Percentiles rank a stretch among this genome's conserved stretches.
Conservation (phyloP, 2,329 filamentous ascomycete genomes). For the Colletotrichum gloeosporioides region DNA sequence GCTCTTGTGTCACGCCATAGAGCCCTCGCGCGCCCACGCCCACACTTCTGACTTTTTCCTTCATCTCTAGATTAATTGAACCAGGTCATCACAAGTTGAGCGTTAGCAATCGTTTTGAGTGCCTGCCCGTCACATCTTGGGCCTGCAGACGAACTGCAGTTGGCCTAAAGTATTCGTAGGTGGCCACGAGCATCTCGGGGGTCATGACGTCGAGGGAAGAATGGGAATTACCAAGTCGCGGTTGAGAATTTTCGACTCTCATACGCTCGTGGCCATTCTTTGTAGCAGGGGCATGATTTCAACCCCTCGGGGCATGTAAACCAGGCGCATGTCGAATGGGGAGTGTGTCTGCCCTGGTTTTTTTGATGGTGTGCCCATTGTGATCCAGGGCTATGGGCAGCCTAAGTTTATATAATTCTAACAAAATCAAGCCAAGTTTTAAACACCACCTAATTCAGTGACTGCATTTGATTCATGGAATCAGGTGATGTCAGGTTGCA, state of each 20-base stretch:
- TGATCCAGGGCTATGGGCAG: background rate
- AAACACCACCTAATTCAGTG: accelerated
- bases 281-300: too few relatives aligned
- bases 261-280: background rate
- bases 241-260: background rate
- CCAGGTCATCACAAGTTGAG: too few relatives aligned
- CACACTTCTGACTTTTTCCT: too few relatives aligned
- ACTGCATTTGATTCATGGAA: background rate
- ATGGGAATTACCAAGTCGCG: background rate
- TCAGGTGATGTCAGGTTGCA: too few relatives aligned
- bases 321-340: background rate
- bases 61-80: too few relatives aligned
- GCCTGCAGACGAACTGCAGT: background rate
- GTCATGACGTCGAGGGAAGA: background rate
- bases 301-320: background rate
- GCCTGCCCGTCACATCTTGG: too few relatives aligned
- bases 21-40: too few relatives aligned
- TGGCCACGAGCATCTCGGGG: background rate
- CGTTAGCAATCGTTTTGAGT: too few relatives aligned
- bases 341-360: background rate
- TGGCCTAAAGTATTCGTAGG: background rate
- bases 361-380: background rate
- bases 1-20: too few relatives aligned
- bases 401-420: background rate
- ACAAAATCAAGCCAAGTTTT: background rate